A percentile compares a stretch with the other conserved stretches of the same genome.
These are phyloP conservation scores for Emergomyces pasteurianus DNA, from an alignment of 2,329 filamentous ascomycete genomes.

Conservation along the genomic window DNA sequence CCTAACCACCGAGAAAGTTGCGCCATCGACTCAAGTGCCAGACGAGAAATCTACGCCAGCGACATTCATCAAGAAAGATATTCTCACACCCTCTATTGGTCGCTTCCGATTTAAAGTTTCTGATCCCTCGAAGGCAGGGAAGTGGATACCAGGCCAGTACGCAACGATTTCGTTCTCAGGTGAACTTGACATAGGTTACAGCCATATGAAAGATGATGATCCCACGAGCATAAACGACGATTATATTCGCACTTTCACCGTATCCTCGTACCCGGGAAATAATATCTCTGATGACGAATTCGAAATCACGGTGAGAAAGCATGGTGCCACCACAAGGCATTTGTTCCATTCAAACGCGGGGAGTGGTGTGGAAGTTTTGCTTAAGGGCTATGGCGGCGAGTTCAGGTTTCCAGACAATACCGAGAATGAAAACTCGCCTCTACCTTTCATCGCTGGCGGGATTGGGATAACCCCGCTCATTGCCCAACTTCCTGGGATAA, in stretches of 20 bases:
- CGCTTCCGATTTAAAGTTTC: conserved; percentile 49
- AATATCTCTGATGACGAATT: conserved; percentile 38
- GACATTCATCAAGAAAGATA: conserved; percentile 45
- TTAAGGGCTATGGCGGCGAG: conserved; percentile 62
- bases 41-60: conserved; percentile 31
- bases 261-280: conserved; percentile 48
- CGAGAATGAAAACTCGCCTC: conserved; percentile 12
- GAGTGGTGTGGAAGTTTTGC: conserved; percentile 48
- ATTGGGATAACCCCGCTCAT: conserved; percentile 75
- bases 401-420: conserved; percentile 35
- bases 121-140: conserved; percentile 20
- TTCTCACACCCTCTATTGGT: conserved; percentile 54
- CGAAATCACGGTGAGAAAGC: conserved; percentile 59
- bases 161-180: conserved; percentile 60
- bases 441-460: conserved; percentile 60
- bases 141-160: conserved; percentile 63
- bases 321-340: conserved; percentile 56
- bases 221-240: conserved; percentile 75
- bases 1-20: conserved; percentile 45
- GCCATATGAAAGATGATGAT: conserved; percentile 73
- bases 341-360: conserved; percentile 47
- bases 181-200: conserved; percentile 61
- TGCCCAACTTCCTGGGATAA: conserved; percentile 50
- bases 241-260: conserved; percentile 70
- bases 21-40: conserved; percentile 8